A percentile compares a stretch with the other conserved stretches of the same genome.
These are phyloP conservation scores for Suillus americanus DNA, from an alignment of 768 basidiomycete genomes.

Conservation along the genomic window DNA sequence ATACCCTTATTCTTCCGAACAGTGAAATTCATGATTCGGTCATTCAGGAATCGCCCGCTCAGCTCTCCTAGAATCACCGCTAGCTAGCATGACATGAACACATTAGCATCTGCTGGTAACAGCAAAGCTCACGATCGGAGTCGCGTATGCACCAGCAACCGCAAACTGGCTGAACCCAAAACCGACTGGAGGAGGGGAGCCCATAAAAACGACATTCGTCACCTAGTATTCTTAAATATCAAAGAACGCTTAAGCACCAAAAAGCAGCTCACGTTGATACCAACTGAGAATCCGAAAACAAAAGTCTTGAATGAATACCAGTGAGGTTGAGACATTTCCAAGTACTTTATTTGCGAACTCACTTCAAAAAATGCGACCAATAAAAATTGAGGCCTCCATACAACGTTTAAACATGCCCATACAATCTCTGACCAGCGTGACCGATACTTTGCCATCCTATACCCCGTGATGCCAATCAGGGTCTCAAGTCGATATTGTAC, in stretches of 20 bases:
- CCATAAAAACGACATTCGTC: slow-evolving; percentile 56
- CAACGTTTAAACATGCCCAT: slow-evolving; percentile 35
- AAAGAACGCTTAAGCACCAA: neutral
- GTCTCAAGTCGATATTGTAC: slow-evolving; percentile 44
- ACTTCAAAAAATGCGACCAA: slow-evolving; percentile 41
- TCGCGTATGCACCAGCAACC: slow-evolving; percentile 43
- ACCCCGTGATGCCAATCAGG: slow-evolving; percentile 48
- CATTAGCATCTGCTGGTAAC: neutral
- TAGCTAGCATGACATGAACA: slow-evolving; percentile 29
- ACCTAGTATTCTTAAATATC: slow-evolving; percentile 32
- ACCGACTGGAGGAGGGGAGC: slow-evolving; percentile 43
- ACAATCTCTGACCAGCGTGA: slow-evolving; percentile 37
- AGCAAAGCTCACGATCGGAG: slow-evolving; percentile 38
- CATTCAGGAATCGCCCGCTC: slow-evolving; percentile 50
- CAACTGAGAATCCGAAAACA: slow-evolving; percentile 50
- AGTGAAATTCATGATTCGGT: slow-evolving; percentile 43
- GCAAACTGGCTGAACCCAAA: slow-evolving; percentile 44
- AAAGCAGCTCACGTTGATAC: slow-evolving; percentile 37
- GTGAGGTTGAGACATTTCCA: neutral
- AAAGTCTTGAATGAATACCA: slow-evolving; percentile 28
- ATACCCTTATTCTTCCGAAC: slow-evolving; percentile 49
- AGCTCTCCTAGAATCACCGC: slow-evolving; percentile 53
- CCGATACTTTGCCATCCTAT: slow-evolving; percentile 44
- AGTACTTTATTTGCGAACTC: neutral
- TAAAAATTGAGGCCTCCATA: slow-evolving; percentile 52